Evolutionary conservation across 352 stramenopile species (phyloP).

Genomic region (Pythium monospermum): DNA sequence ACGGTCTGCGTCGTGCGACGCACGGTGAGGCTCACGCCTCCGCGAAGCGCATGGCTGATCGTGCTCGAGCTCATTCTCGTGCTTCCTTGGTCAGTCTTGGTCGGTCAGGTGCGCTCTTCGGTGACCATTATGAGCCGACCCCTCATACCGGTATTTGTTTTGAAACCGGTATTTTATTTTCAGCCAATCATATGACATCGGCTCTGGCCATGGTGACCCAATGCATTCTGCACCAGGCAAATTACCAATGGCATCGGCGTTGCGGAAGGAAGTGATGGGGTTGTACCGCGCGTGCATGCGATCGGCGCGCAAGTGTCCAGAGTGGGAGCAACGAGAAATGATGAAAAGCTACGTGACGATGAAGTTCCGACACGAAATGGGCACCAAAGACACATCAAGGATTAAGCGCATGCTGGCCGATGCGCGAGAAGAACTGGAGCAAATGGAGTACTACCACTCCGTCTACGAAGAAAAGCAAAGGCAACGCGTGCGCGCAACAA

Average conservation of each 20-base stretch:
- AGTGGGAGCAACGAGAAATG: constrained; percentile 80
- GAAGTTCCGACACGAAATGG: constrained; percentile 66
- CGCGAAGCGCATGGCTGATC: constrained; percentile 54
- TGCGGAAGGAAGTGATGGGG: constrained; percentile 40
- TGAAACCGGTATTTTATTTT: constrained; percentile 2
- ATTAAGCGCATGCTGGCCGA: constrained; percentile 56
- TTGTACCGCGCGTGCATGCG: constrained; percentile 74
- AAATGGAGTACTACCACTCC: constrained; percentile 86
- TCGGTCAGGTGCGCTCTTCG: constrained; percentile 1
- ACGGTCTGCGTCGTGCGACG: constrained; percentile 48
- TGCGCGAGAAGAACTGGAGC: constrained; percentile 66
- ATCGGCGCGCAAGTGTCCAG: constrained; percentile 63
- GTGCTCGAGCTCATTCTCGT: constrained; percentile 55
- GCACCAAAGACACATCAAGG: constrained; percentile 43
- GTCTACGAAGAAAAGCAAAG: constrained; percentile 67
- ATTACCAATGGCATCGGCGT: too few species aligned
- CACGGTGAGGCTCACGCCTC: constrained; percentile 46
- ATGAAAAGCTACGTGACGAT: constrained; percentile 77
- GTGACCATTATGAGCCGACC: constrained; percentile 12
- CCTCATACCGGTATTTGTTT: constrained; percentile 10
- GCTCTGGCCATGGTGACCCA: too few species aligned
- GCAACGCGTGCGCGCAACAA: constrained; percentile 14
- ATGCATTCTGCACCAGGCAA: too few species aligned
- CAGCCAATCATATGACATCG: neutral
- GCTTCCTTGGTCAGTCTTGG: constrained; percentile 7